phyloP scores from a whole-genome alignment of 495 filamentous ascomycete species.

The Xylaria telfairii region DNA sequence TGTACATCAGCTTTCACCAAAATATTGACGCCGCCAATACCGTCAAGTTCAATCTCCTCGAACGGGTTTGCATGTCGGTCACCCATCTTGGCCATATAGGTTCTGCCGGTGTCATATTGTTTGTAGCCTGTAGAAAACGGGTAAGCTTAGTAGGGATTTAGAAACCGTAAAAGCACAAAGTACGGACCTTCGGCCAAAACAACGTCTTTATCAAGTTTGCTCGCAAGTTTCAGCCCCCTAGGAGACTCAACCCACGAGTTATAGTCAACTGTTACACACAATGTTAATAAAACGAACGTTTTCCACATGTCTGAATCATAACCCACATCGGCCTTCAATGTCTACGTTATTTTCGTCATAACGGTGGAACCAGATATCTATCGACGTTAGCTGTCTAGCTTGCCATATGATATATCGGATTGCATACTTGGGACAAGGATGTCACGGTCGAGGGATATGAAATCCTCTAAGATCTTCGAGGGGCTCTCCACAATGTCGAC shows the following conservation, averaged over 20 bases:
- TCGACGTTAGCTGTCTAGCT: constrained; percentile 37
- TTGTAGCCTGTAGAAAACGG: constrained; percentile 73
- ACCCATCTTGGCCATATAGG: constrained; percentile 85
- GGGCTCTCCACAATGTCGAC: constrained; percentile 95
- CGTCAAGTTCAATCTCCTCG: constrained; percentile 88
- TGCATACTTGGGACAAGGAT: constrained; percentile 91
- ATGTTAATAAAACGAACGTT: constrained; percentile 3
- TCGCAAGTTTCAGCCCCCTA: constrained; percentile 74
- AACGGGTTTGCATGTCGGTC: constrained; percentile 92
- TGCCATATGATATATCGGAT: background rate
- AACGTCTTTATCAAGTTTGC: constrained; percentile 74
- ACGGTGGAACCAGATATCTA: constrained; percentile 98
- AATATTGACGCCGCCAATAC: constrained; percentile 96
- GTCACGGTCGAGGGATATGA: constrained; percentile 90
- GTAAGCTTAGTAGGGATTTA: constrained; percentile 24
- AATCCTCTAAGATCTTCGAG: constrained; percentile 86
- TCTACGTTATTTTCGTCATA: constrained; percentile 79
- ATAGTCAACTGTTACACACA: constrained; percentile 76
- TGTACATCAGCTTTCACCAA: constrained; percentile 98
- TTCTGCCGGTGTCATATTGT: constrained; percentile 87
- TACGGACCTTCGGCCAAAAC: constrained; percentile 81
- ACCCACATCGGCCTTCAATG: constrained; percentile 87
- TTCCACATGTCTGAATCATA: background rate
- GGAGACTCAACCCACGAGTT: constrained; percentile 98
- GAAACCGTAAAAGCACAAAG: background rate